Evolutionary conservation across 169 alveolate species (phyloP), one percentile per base, ranked within the genome.

Genomic region (Ichthyophthirius multifiliis): DNA sequence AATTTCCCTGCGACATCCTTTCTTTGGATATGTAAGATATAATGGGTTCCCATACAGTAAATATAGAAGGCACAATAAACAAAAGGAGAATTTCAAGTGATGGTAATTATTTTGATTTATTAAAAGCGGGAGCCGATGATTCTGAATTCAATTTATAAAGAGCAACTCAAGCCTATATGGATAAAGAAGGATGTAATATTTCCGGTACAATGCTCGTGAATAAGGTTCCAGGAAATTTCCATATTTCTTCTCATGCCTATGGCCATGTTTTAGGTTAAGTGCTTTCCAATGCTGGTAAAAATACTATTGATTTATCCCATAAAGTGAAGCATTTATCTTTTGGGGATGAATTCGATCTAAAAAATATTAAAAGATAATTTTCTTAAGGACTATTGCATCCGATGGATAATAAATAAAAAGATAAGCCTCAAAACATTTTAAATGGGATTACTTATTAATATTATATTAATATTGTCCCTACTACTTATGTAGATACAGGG

Each of bases 171-270:
- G 89, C 92, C 35, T 75, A 88, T 55, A 79, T 82, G 41, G 88
- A 87, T 32, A 74, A 75, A 10, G 91, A 92, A 83, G 98, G 98
- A n/a, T 95, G 98, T 81, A 76, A 88, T 43, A 65, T 95, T 27
- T 44, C 78, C 16, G 98, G 98, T 13, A 75, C 76, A 45, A 89
- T 95, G 76, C 18, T 65, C 13, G 89, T 95, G 13, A 90, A 89
- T 79, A 87, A 92, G 86, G 95, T 92, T 1, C 96, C 97, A 48
- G 98, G 98, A 41, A 93, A 94, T 82, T 93, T 95, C 80, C 96
- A 94, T 67, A 89, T 95, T 3, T 88, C 96, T n/a, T 83, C 94
- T 16, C 96, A 94, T 78, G 91, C 96, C 12, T 85, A 81, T 85
- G 88, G 89, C 15, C 88, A 85, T 23, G 55, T 78, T 12, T 41